Evolutionary conservation across 1,284 basidiomycete species (phyloP), one percentile per base, ranked within the genome.

Genomic region (Leucoagaricus sp.): DNA sequence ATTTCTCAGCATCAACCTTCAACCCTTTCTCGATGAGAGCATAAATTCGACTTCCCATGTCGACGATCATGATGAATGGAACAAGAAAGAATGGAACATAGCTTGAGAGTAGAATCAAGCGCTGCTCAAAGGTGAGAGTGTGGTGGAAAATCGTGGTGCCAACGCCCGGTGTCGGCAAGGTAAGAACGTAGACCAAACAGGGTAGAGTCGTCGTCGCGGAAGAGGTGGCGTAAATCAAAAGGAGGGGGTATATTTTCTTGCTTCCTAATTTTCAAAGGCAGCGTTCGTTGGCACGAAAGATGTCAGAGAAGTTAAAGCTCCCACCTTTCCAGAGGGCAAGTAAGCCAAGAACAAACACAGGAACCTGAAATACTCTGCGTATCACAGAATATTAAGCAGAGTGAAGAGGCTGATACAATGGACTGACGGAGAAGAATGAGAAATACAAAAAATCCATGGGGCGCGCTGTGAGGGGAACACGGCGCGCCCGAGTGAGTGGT

Each of bases 71-170:
- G 8, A 78, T 66, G 4, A 91, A 64, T 0, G 91, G 90, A 0
- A 93, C 70, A 23, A 91, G 34, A 58, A 90, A 82, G 77, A 89
- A 94, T 0, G 91, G 89, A 2, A 92, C 67, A 64, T 94, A 94
- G 64, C 83, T 85, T 9, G 78, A 78, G 12, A 93, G 73, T n/a
- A 94, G 75, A 41, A 87, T 66, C 17, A 74, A 49, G 7, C 75
- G 74, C 61, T 86, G 79, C 55, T 68, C 70, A 2, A 69, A 41
- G 0, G 81, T 76, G 55, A 86, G 58, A 15, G 79, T 72, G 15
- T 49, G 38, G 7, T 52, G 46, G 4, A 70, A 63, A 15, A 74
- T 57, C 2, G 67, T 68, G 3, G 69, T 73, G 8, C 65, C 69
- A 12, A 77, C 55, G 0, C 76, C 74, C 15, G 69, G 60, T 8